These are phyloP conservation scores for Biscutella laevigata DNA, from an alignment of 441 rosid genomes.

Conservation along the genomic window DNA sequence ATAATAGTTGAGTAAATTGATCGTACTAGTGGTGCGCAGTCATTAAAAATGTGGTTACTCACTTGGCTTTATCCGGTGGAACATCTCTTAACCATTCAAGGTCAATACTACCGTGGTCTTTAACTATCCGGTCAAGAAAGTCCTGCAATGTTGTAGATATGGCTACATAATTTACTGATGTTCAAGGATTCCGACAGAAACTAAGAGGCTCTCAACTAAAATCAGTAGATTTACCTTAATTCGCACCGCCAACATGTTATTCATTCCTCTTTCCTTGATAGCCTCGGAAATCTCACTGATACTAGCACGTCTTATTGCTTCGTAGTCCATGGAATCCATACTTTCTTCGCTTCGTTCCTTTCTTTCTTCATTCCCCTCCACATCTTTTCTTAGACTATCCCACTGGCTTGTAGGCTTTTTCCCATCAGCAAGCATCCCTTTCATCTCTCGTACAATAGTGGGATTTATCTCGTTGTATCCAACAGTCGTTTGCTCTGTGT, in stretches of 20 bases:
- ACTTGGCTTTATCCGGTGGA: constrained; percentile 80
- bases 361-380: constrained; percentile 27
- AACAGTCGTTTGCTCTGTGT: constrained; percentile 25
- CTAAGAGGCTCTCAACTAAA: neutral
- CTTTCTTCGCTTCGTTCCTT: constrained; percentile 50
- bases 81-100: constrained; percentile 94
- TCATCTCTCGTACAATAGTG: constrained; percentile 38
- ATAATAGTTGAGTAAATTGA: constrained; percentile 1
- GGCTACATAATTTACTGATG: constrained; percentile 6
- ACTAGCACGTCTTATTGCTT: constrained; percentile 61
- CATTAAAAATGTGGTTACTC: constrained; percentile 19
- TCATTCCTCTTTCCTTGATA: constrained; percentile 91
- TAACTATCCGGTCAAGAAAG: constrained; percentile 62
- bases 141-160: constrained; percentile 52
- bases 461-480: constrained; percentile 29
- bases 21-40: neutral
- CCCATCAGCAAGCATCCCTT: constrained; percentile 34
- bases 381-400: constrained; percentile 70
- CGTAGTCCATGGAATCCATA: constrained; percentile 80
- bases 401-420: constrained; percentile 57
- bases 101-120: constrained; percentile 72
- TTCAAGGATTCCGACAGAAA: constrained; percentile 9
- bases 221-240: constrained; percentile 49
- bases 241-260: constrained; percentile 85
- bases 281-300: constrained; percentile 47